Evolutionary conservation across 495 filamentous ascomycete species (phyloP).

Genomic region (Trichoderma erinaceum): DNA sequence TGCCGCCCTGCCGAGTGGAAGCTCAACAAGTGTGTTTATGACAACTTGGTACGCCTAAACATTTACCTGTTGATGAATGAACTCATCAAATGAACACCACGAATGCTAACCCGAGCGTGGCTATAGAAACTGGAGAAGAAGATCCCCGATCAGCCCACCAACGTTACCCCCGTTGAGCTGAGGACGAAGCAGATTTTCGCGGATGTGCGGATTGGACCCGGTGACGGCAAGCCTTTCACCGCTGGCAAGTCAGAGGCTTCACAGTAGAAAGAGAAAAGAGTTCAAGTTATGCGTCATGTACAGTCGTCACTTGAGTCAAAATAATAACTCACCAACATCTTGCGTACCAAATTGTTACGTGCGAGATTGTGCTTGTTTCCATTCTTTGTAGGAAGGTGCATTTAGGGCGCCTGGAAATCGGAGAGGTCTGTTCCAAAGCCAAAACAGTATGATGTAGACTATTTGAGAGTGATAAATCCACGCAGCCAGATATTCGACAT

Average conservation of each 20-base stretch:
- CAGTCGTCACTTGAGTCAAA: slow-evolving; percentile 8
- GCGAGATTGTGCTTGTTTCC: neutral
- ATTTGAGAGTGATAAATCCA: no score
- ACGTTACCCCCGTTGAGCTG: slow-evolving; percentile 75
- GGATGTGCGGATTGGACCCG: slow-evolving; percentile 39
- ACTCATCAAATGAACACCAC: neutral
- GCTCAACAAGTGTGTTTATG: slow-evolving; percentile 87
- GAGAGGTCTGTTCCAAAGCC: no score
- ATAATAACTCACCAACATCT: neutral
- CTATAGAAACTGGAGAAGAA: slow-evolving; percentile 79
- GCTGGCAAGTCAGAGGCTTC: slow-evolving; percentile 18
- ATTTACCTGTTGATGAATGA: neutral
- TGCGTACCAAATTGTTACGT: neutral
- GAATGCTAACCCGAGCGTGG: neutral
- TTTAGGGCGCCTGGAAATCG: no score
- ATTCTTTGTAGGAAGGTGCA: no score
- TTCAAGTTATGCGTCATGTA: slow-evolving; percentile 1
- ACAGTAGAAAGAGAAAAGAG: neutral
- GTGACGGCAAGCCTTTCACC: slow-evolving; percentile 35
- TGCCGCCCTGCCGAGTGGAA: slow-evolving; percentile 74
- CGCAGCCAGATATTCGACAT: no score
- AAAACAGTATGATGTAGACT: no score
- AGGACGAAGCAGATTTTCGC: slow-evolving; percentile 72
- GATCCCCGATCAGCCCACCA: slow-evolving; percentile 75
- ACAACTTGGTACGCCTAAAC: slow-evolving; percentile 70